phyloP scores from a whole-genome alignment of 1,284 basidiomycete species.

The Phenoliferia sp. region DNA sequence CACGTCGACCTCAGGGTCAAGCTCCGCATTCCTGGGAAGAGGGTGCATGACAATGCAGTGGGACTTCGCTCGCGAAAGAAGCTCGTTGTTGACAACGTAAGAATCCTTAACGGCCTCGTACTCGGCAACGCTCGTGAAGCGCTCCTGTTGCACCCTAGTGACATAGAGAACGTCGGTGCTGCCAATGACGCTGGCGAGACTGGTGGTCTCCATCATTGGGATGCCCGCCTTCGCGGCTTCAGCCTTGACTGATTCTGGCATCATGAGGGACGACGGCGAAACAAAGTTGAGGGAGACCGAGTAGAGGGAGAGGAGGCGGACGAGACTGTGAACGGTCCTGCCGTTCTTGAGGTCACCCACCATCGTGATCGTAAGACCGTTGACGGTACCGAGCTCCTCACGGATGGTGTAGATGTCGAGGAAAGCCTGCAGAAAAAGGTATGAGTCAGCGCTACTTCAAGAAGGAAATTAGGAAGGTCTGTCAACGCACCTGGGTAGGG shows the following conservation, averaged over 20 bases:
- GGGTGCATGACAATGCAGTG: constrained; percentile 99
- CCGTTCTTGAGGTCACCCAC: constrained; percentile 98
- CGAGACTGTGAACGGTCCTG: constrained; percentile 92
- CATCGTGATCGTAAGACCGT: constrained; percentile 85
- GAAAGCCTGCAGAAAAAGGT: constrained; percentile 56
- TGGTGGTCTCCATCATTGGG: constrained; percentile 71
- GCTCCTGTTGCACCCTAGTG: constrained; percentile 92
- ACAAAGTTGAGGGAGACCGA: constrained; percentile 92
- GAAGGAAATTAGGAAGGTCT: neutral
- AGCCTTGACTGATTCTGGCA: constrained; percentile 82
- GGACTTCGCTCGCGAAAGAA: constrained; percentile 57
- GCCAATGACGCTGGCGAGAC: constrained; percentile 80
- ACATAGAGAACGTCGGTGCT: constrained; percentile 98
- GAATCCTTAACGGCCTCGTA: constrained; percentile 89
- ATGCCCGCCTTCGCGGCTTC: constrained; percentile 79
- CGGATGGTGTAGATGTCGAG: constrained; percentile 97
- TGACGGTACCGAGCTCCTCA: constrained; percentile 89
- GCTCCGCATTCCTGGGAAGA: constrained; percentile 90
- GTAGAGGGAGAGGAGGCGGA: constrained; percentile 80
- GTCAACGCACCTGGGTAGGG: constrained; percentile 78
- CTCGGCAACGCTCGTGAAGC: constrained; percentile 75
- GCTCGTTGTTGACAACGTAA: constrained; percentile 89
- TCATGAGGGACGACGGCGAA: constrained; percentile 79
- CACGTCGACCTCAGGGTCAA: constrained; percentile 89
- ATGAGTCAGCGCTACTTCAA: constrained; percentile 5